Percentiles rank a stretch among this genome's conserved stretches.
Conservation (phyloP, 805 yeast species). For the Kodamaea neixiangensis region DNA sequence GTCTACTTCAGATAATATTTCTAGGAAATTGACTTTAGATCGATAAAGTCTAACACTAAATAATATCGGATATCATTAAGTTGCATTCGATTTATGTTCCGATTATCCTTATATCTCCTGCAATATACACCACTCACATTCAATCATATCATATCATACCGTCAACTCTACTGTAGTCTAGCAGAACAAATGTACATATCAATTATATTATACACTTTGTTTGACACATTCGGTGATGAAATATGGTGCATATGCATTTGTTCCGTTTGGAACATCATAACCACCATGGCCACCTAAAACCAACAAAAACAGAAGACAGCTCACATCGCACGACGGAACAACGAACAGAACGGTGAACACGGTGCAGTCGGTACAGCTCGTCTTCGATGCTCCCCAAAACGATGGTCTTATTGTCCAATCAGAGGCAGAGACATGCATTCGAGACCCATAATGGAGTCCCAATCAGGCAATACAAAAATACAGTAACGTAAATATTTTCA, state of each 20-base stretch:
- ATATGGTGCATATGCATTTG: background rate
- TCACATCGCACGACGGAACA: background rate
- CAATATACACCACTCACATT: too few species aligned
- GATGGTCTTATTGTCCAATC: background rate
- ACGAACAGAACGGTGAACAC: background rate
- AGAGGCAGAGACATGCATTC: background rate
- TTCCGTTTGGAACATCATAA: background rate
- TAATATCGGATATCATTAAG: too few species aligned
- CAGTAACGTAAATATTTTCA: constrained; percentile 2
- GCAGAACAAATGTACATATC: too few species aligned
- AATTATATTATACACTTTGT: background rate
- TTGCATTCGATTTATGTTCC: too few species aligned
- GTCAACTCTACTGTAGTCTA: too few species aligned
- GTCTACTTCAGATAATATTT: too few species aligned
- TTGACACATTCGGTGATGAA: background rate
- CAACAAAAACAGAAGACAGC: background rate
- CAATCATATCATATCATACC: too few species aligned
- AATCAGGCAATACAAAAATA: constrained; percentile 10
- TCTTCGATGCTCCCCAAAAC: background rate
- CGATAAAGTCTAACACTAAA: too few species aligned
- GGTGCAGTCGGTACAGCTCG: background rate
- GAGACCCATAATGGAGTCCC: constrained; percentile 6
- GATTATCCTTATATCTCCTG: too few species aligned
- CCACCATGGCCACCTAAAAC: background rate
- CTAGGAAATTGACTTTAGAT: too few species aligned